phyloP scores from a whole-genome alignment of 2,329 filamentous ascomycete genomes.

The Neonectria hederae region DNA sequence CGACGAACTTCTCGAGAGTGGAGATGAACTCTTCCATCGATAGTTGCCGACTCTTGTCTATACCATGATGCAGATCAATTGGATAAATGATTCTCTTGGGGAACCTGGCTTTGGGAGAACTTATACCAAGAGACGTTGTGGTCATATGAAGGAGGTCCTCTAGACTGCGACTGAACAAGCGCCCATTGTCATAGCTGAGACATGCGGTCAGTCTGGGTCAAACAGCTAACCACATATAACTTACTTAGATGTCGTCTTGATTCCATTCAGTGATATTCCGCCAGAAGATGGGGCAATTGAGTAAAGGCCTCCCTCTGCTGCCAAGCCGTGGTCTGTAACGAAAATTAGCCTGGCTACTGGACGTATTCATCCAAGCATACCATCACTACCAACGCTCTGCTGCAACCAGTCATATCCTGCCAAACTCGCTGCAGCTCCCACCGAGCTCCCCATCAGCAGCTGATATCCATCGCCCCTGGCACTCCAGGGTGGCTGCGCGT shows the following conservation, averaged over 20 bases:
- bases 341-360: slow-evolving; percentile 28
- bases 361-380: slow-evolving; percentile 38
- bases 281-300: slow-evolving; percentile 39
- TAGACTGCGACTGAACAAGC: slow-evolving; percentile 41
- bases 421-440: slow-evolving; percentile 51
- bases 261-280: slow-evolving; percentile 23
- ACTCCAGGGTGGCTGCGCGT: slow-evolving; percentile 53
- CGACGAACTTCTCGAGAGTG: slow-evolving; percentile 36
- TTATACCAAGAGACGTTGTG: slow-evolving; percentile 25
- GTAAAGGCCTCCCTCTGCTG: slow-evolving; percentile 43
- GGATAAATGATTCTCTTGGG: slow-evolving; percentile 41
- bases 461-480: slow-evolving; percentile 60
- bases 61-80: slow-evolving; percentile 31
- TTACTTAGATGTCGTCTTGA: slow-evolving; percentile 35
- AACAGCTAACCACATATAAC: background rate
- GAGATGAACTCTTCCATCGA: slow-evolving; percentile 37
- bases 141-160: slow-evolving; percentile 36
- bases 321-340: slow-evolving; percentile 33
- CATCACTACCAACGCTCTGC: slow-evolving; percentile 48
- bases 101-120: background rate
- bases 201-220: background rate
- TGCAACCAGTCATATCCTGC: slow-evolving; percentile 55
- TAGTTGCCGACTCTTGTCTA: slow-evolving; percentile 16
- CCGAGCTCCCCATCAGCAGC: slow-evolving; percentile 45
- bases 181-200: slow-evolving; percentile 34